Evolutionary conservation across 371 early-diverging fungal species (phyloP), one percentile per base, ranked within the genome.

Genomic region (Umbelopsis sp.): DNA sequence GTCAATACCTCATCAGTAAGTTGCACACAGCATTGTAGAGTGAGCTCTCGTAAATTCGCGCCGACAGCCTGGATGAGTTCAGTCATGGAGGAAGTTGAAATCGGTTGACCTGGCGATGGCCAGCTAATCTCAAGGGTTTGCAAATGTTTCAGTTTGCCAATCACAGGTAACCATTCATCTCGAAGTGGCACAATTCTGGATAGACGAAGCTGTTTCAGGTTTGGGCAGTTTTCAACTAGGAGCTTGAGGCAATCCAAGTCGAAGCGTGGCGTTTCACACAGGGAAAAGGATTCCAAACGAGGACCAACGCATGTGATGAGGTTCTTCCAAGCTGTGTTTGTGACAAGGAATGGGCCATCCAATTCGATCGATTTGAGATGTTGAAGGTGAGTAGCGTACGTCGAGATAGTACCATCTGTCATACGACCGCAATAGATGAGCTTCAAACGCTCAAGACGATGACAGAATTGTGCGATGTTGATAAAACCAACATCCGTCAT

Each of bases 341-440:
- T 83, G 6, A 93, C 82, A 46, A 94, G 76, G 65, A 91, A 93
- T 0, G 93, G 86, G 0, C 97, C 97, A 8, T 88, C 85, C 18
- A 96, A 77, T 3, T 84, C 82, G 41, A 96, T 66, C 0, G 85
- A 77, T 3, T 74, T 71, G 24, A 96, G 80, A 7, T 76, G 16
- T 0, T 75, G 63, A 50, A 93, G 83, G 14, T 80, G 79, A 0
- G 68, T 66, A 0, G 76, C 76, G 72, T 91, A 88, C 0, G 66
- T 73, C 1, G 70, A 38, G 25, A 94, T 69, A 0, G 84, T 85
- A 1, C 71, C 65, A 66, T 92, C 89, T 32, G 79, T 77, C 78
- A 95, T 87, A 9, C 89, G 87, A 0, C 97, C 97, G 69, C 97
- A 95, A 50, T 90, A 86, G 48, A 84, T 81, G 52, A 96, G 82